A percentile compares a stretch with the other conserved stretches of the same genome.
Conservation (phyloP, 169 alveolate species). For the Plasmodium blacklocki region DNA sequence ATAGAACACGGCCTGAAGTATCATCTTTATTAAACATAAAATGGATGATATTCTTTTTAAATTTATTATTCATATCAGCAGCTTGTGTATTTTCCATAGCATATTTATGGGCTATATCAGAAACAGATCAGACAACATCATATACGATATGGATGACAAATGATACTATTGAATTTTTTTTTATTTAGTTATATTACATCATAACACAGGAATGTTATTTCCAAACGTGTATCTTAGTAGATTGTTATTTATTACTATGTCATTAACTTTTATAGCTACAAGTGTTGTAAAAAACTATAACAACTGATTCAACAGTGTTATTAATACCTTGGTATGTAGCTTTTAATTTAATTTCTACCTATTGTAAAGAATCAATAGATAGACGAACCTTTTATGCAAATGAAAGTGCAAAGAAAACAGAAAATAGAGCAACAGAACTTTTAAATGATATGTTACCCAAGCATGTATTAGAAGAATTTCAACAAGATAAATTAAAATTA, state of each 20-base stretch:
- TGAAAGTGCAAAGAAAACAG: conserved; percentile 90
- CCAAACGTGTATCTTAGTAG: conserved; percentile 88
- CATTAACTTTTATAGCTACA: conserved; percentile 87
- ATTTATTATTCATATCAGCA: conserved; percentile 87
- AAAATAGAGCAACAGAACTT: conserved; percentile 89
- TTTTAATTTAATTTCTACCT: conserved; percentile 84
- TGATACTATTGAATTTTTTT: conserved; percentile 88
- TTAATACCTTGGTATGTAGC: conserved; percentile 82
- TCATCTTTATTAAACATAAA: conserved; percentile 73
- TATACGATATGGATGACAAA: conserved; percentile 85
- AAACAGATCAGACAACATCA: conserved; percentile 33
- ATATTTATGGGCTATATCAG: conserved; percentile 86
- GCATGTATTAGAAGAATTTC: conserved; percentile 91
- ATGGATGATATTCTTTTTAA: conserved; percentile 88
- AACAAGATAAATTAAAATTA: conserved; percentile 87
- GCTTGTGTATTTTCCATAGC: conserved; percentile 89
- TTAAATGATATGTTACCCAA: conserved; percentile 93
- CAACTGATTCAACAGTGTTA: conserved; percentile 80
- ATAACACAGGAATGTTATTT: conserved; percentile 89
- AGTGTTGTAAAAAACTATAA: conserved; percentile 82
- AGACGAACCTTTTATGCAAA: conserved; percentile 90
- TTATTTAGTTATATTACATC: conserved; percentile 88
- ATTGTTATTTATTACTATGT: conserved; percentile 86
- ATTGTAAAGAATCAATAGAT: conserved; percentile 90
- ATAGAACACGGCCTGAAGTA: conserved; percentile 76